Evolutionary conservation across 1,284 basidiomycete species (phyloP).

Genomic region (Trametes polyzona): DNA sequence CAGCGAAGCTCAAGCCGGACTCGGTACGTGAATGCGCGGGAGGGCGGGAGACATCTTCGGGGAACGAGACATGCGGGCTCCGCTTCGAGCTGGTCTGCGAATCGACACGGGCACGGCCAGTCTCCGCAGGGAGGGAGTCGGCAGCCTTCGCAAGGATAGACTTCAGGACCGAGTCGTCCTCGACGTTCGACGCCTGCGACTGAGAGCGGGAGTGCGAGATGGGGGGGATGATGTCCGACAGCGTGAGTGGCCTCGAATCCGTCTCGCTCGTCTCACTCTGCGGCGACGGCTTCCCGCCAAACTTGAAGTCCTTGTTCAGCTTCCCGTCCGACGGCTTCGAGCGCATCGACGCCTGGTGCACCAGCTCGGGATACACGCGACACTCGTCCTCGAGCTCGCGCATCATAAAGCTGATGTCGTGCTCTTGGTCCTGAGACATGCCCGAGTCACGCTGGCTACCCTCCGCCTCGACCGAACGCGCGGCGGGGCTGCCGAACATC

Average conservation of each 20-base stretch:
- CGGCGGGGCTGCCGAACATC: slow-evolving; percentile 21
- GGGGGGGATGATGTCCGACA: slow-evolving; percentile 77
- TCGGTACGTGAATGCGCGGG: slow-evolving; percentile 48
- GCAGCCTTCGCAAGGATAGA: slow-evolving; percentile 59
- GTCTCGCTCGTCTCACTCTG: slow-evolving; percentile 26
- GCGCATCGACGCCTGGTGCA: slow-evolving; percentile 35
- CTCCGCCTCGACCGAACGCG: slow-evolving; percentile 18
- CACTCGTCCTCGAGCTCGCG: slow-evolving; percentile 35
- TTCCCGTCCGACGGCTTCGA: slow-evolving; percentile 62
- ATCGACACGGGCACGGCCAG: slow-evolving; percentile 41
- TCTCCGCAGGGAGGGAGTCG: slow-evolving; percentile 30
- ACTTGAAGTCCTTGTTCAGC: slow-evolving; percentile 71
- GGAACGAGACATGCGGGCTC: slow-evolving; percentile 29
- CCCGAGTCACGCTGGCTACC: slow-evolving; percentile 25
- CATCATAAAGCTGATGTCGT: slow-evolving; percentile 30
- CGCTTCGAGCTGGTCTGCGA: slow-evolving; percentile 50
- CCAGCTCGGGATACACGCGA: slow-evolving; percentile 27
- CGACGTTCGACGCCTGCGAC: slow-evolving; percentile 38
- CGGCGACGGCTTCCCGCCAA: slow-evolving; percentile 58
- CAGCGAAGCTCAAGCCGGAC: slow-evolving; percentile 66
- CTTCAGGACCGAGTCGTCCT: slow-evolving; percentile 60
- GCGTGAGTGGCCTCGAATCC: slow-evolving; percentile 48
- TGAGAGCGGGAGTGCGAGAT: slow-evolving; percentile 50
- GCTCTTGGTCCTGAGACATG: slow-evolving; percentile 27
- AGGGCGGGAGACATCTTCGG: slow-evolving; percentile 19